Evolutionary conservation across 257 asterid genomes (phyloP).

Genomic region (Lithospermum erythrorhizon): DNA sequence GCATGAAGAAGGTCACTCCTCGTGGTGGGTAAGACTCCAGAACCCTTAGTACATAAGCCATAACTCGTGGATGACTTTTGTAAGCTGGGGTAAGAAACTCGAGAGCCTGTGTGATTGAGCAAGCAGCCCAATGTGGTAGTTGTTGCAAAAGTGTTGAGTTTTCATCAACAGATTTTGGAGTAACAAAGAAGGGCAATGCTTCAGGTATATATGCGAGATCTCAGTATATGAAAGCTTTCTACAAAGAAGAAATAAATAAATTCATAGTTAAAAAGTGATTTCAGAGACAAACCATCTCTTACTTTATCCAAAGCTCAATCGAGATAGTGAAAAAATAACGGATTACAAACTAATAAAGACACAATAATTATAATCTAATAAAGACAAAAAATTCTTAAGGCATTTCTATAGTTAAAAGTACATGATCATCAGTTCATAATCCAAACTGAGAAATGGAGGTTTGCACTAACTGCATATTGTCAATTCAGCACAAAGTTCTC

Average conservation of each 20-base stretch:
- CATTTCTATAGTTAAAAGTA: too few species aligned
- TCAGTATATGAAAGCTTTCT: slow-evolving; percentile 66
- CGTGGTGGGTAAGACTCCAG: slow-evolving; percentile 98
- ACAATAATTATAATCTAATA: too few species aligned
- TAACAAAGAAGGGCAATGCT: slow-evolving; percentile 95
- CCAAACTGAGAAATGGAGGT: too few species aligned
- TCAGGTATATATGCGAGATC: slow-evolving; percentile 78
- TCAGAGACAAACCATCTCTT: neutral
- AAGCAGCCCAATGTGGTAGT: slow-evolving; percentile 98
- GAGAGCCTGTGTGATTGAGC: slow-evolving; percentile 93
- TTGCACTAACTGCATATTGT: too few species aligned
- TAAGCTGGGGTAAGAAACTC: slow-evolving; percentile 93
- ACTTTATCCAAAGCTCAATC: too few species aligned
- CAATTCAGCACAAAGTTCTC: too few species aligned
- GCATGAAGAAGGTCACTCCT: slow-evolving; percentile 96
- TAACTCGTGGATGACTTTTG: slow-evolving; percentile 97
- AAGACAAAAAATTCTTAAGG: too few species aligned
- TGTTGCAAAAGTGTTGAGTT: slow-evolving; percentile 91
- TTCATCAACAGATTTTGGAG: slow-evolving; percentile 89
- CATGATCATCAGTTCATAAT: too few species aligned
- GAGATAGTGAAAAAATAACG: too few species aligned
- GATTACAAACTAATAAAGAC: too few species aligned
- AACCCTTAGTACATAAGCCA: slow-evolving; percentile 99
- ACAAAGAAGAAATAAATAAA: slow-evolving; percentile 2
- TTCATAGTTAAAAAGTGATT: neutral